These are phyloP conservation scores for Fusarium sp. DNA, from an alignment of 2,329 filamentous ascomycete genomes.

Conservation along the genomic window DNA sequence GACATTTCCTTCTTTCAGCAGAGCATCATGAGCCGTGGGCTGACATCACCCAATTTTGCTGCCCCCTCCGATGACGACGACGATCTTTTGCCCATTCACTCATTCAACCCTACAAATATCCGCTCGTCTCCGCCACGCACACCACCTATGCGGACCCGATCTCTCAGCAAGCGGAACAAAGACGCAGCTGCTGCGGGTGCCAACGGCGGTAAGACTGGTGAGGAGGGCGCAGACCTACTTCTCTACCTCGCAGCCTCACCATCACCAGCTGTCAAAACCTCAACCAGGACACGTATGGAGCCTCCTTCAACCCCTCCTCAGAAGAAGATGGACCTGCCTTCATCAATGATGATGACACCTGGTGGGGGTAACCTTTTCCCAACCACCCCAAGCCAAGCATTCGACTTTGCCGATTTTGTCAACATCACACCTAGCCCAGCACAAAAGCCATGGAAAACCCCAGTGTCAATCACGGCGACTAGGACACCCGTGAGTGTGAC, in stretches of 20 bases:
- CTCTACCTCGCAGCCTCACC: slow-evolving; percentile 93
- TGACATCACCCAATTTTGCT: slow-evolving; percentile 72
- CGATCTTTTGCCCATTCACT: slow-evolving; percentile 81
- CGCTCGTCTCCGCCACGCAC: slow-evolving; percentile 89
- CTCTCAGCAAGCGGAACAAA: slow-evolving; percentile 63
- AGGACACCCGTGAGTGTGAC: slow-evolving; percentile 76
- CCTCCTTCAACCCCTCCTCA: slow-evolving; percentile 84
- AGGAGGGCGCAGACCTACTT: slow-evolving; percentile 86
- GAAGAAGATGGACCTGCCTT: slow-evolving; percentile 79
- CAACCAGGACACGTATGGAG: slow-evolving; percentile 66
- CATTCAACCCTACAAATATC: slow-evolving; percentile 75
- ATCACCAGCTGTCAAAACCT: slow-evolving; percentile 78
- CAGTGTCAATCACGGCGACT: slow-evolving; percentile 66
- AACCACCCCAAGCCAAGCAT: slow-evolving; percentile 84
- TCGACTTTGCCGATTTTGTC: slow-evolving; percentile 97
- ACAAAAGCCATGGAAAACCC: slow-evolving; percentile 90
- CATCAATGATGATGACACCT: slow-evolving; percentile 91
- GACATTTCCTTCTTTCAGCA: slow-evolving; percentile 85
- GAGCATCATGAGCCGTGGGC: slow-evolving; percentile 76
- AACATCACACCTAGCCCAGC: slow-evolving; percentile 97
- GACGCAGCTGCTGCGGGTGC: slow-evolving; percentile 59
- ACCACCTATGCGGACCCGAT: slow-evolving; percentile 76
- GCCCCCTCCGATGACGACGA: slow-evolving; percentile 85
- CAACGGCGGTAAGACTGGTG: slow-evolving; percentile 72
- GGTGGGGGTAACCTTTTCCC: slow-evolving; percentile 78